phyloP scores from a whole-genome alignment of 2,329 filamentous ascomycete genomes.

The Alternaria longipes region DNA sequence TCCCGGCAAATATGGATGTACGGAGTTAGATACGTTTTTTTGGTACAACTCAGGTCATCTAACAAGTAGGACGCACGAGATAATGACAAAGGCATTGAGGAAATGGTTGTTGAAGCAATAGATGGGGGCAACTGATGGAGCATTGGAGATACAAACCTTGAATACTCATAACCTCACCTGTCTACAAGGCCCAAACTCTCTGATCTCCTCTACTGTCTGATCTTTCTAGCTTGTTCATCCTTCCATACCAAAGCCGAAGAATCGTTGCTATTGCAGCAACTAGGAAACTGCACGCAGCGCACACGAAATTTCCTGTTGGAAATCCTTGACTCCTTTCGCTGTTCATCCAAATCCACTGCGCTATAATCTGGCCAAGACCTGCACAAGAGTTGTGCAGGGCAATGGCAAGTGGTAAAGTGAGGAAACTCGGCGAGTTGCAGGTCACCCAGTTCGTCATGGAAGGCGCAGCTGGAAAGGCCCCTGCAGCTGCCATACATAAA shows the following conservation, averaged over 20 bases:
- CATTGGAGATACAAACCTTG: neutral
- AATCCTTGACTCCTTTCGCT: constrained; percentile 1
- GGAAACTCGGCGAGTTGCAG: constrained; percentile 13
- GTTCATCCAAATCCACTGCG: constrained; percentile 9
- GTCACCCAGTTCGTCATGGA: constrained; percentile 14
- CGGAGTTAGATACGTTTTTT: constrained; percentile 56
- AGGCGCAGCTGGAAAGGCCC: constrained; percentile 11
- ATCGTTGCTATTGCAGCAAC: constrained; percentile 4
- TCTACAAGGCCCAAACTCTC: constrained; percentile 8
- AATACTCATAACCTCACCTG: neutral
- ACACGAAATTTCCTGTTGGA: constrained; percentile 4
- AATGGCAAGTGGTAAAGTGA: constrained; percentile 8
- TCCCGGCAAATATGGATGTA: constrained; percentile 58
- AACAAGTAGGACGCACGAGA: constrained; percentile 54
- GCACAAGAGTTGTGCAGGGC: constrained; percentile 7
- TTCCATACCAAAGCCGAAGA: constrained; percentile 6
- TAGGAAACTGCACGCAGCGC: constrained; percentile 4
- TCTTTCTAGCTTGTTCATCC: constrained; percentile 9
- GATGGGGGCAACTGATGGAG: neutral
- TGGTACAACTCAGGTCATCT: constrained; percentile 62
- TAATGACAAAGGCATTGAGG: constrained; percentile 44
- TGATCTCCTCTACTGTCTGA: constrained; percentile 6
- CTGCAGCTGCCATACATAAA: constrained; percentile 9
- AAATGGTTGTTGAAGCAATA: constrained; percentile 30
- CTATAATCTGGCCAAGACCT: constrained; percentile 5